Conservation (phyloP, 805 yeast species). For the Starmerella kuoi region DNA sequence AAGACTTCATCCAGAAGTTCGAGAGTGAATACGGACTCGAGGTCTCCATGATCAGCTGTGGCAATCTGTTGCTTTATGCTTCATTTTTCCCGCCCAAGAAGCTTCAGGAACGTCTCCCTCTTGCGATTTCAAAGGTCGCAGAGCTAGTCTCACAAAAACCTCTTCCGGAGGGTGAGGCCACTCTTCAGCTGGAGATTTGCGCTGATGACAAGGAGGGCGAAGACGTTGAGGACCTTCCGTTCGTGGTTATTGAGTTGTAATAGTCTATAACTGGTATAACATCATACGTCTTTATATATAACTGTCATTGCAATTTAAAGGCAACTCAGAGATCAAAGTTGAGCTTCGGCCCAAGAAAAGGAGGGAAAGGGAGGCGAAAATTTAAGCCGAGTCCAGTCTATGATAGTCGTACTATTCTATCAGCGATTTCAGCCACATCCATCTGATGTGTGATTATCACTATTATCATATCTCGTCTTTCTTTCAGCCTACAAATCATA, state of each 20-base stretch:
- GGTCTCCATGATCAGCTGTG: constrained; percentile 83
- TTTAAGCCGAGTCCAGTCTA: no score
- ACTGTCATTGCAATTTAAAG: no score
- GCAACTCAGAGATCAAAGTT: no score
- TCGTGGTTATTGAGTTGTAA: constrained; percentile 41
- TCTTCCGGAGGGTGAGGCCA: constrained; percentile 57
- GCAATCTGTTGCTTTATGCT: constrained; percentile 80
- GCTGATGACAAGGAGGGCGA: constrained; percentile 88
- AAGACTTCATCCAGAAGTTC: constrained; percentile 62
- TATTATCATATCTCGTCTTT: constrained; percentile 34
- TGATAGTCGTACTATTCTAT: constrained; percentile 33
- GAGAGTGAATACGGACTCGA: constrained; percentile 72
- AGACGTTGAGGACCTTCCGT: constrained; percentile 71
- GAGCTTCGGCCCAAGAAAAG: no score
- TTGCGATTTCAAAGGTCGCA: constrained; percentile 63
- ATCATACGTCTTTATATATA: background rate
- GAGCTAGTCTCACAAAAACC: constrained; percentile 79
- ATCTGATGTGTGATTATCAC: constrained; percentile 64
- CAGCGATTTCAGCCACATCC: constrained; percentile 51
- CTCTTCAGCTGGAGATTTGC: constrained; percentile 78
- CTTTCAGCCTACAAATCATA: constrained; percentile 34
- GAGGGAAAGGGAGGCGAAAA: no score
- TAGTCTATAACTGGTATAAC: no score
- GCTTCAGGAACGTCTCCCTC: constrained; percentile 56
- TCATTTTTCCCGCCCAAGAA: constrained; percentile 89